Percentiles rank a stretch among this genome's conserved stretches.
Evolutionary conservation across 2,329 filamentous ascomycete species (phyloP).

Genomic region (Fusarium sulawesiense): DNA sequence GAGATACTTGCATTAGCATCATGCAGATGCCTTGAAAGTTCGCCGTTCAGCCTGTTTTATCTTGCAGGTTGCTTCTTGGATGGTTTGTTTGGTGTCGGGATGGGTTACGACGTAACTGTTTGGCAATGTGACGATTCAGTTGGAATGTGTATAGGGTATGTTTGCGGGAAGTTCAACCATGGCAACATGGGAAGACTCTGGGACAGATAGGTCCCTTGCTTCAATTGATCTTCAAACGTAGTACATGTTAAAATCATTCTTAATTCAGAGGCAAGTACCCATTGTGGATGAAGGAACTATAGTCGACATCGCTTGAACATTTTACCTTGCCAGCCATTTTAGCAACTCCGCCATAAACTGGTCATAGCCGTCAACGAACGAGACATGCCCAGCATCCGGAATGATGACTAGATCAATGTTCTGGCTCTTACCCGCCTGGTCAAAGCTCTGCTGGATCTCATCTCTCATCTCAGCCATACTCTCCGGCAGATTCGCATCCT

Average conservation of each 20-base stretch:
- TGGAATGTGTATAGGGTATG: not conserved
- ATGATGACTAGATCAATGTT: constrained; percentile 51
- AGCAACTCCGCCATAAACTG: constrained; percentile 42
- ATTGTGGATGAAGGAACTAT: not conserved
- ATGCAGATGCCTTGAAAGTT: not conserved
- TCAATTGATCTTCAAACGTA: not conserved
- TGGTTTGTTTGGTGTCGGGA: not conserved
- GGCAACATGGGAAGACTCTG: not conserved
- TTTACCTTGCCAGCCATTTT: constrained; percentile 19
- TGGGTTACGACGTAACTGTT: not conserved
- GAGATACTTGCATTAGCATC: not conserved
- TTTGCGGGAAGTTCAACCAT: not conserved
- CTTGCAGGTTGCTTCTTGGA: not conserved
- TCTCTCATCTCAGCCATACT: constrained; percentile 54
- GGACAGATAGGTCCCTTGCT: not conserved
- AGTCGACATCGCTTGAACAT: not conserved
- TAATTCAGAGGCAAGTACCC: not conserved
- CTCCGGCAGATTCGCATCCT: constrained; percentile 55
- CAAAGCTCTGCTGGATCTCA: constrained; percentile 51
- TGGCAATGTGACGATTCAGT: too few relatives aligned
- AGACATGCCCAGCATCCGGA: constrained; percentile 53
- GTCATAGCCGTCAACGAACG: constrained; percentile 53
- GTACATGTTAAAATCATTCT: fast-evolving
- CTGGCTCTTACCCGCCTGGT: constrained; percentile 38
- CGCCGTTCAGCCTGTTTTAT: not conserved